Conservation (phyloP, 192 early-diverging fungal genomes). For the Gryganskiella cystojenkinii region DNA sequence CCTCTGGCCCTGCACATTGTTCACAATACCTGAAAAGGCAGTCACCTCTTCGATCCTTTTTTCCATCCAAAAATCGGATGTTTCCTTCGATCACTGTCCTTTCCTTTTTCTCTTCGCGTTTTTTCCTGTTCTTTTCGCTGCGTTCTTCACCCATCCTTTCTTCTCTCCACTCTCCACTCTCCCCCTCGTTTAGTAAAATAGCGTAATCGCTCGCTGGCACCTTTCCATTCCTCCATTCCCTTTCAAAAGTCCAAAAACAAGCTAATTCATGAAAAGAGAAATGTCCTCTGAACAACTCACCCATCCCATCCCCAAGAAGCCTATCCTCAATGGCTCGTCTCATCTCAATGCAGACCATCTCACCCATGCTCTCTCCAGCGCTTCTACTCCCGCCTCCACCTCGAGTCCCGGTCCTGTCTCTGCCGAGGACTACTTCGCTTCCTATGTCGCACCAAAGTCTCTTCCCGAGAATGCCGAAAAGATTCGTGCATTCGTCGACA, state of each 20-base stretch:
- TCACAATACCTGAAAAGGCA: too few species aligned
- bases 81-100: neutral
- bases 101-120: neutral
- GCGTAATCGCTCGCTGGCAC: neutral
- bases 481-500: slow-evolving; percentile 66
- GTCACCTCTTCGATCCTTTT: too few species aligned
- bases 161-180: slow-evolving; percentile 3
- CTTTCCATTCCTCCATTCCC: neutral
- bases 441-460: slow-evolving; percentile 72
- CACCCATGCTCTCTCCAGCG: slow-evolving; percentile 8
- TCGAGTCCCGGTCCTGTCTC: slow-evolving; percentile 43
- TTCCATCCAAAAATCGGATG: too few species aligned
- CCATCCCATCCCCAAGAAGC: slow-evolving; percentile 35
- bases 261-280: neutral
- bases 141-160: neutral
- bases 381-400: slow-evolving; percentile 34
- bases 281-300: slow-evolving; percentile 13
- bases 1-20: too few species aligned
- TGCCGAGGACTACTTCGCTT: slow-evolving; percentile 81
- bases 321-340: neutral
- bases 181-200: neutral
- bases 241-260: neutral
- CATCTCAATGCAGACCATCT: slow-evolving; percentile 17
- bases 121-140: neutral
- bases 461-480: slow-evolving; percentile 66